Conservation (phyloP, 192 early-diverging fungal genomes). For the Chytriomyces sp. region DNA sequence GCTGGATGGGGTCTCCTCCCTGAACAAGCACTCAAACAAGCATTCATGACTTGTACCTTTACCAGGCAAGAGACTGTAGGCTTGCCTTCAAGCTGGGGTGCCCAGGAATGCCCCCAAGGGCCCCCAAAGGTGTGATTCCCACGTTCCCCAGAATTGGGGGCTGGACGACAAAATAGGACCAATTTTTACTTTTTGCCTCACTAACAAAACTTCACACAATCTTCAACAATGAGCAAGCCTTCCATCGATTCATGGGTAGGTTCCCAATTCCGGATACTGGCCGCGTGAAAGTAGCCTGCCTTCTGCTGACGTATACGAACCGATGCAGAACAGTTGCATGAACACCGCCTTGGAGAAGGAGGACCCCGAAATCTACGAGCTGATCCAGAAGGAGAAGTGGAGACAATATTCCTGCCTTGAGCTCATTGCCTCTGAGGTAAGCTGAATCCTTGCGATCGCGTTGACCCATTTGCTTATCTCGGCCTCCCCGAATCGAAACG, state of each 20-base stretch:
- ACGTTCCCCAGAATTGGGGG: background rate
- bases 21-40: too few relatives aligned
- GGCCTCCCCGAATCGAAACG: too few relatives aligned
- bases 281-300: background rate
- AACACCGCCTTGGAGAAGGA: constrained; percentile 91
- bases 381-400: constrained; percentile 98
- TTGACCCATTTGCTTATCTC: background rate
- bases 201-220: background rate
- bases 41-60: too few relatives aligned
- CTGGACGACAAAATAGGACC: background rate
- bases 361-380: constrained; percentile 89
- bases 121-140: too few relatives aligned
- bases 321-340: constrained; percentile 54
- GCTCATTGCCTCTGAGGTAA: constrained; percentile 97
- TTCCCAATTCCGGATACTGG: background rate
- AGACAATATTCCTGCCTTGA: constrained; percentile 98
- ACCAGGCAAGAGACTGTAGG: too few relatives aligned
- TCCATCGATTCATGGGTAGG: constrained; percentile 12
- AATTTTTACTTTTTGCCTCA: background rate
- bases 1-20: too few relatives aligned
- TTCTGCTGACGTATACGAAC: background rate
- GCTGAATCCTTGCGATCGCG: constrained; percentile 3
- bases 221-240: constrained; percentile 17
- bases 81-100: too few relatives aligned
- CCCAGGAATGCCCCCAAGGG: too few relatives aligned